These are phyloP conservation scores for Xylariaceae sp. DNA, from an alignment of 2,329 filamentous ascomycete genomes.

Conservation along the genomic window DNA sequence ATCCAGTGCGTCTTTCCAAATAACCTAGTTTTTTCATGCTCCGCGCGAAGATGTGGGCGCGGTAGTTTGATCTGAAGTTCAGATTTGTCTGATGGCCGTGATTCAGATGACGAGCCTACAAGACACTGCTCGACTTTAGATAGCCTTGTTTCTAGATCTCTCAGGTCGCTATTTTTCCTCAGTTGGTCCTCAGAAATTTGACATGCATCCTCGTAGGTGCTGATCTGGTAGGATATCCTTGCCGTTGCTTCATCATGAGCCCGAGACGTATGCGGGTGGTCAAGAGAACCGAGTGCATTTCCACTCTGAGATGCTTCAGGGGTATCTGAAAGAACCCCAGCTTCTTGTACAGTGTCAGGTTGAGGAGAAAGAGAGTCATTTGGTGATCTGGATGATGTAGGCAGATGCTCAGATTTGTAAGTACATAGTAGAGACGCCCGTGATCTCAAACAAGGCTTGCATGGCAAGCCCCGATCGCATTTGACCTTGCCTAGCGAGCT, in stretches of 20 bases:
- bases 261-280: background rate
- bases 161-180: background rate
- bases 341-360: background rate
- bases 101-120: background rate
- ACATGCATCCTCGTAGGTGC: conserved; percentile 2
- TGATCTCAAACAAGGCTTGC: conserved; percentile 26
- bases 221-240: conserved; percentile 9
- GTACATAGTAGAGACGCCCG: conserved; percentile 27
- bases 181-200: background rate
- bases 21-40: conserved; percentile 32
- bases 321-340: background rate
- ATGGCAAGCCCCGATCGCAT: conserved; percentile 30
- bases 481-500: conserved; percentile 24
- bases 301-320: conserved; percentile 1
- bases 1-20: conserved; percentile 36
- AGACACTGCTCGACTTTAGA: conserved; percentile 25
- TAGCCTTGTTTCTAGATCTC: conserved; percentile 24
- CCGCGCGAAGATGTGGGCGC: conserved; percentile 30
- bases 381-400: conserved; percentile 1
- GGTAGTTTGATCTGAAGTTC: conserved; percentile 24
- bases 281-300: background rate
- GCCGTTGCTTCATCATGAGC: background rate
- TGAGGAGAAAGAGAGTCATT: background rate
- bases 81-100: background rate
- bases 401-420: conserved; percentile 16